Evolutionary conservation across 2,329 filamentous ascomycete species (phyloP).

Genomic region (Alternaria sp.): DNA sequence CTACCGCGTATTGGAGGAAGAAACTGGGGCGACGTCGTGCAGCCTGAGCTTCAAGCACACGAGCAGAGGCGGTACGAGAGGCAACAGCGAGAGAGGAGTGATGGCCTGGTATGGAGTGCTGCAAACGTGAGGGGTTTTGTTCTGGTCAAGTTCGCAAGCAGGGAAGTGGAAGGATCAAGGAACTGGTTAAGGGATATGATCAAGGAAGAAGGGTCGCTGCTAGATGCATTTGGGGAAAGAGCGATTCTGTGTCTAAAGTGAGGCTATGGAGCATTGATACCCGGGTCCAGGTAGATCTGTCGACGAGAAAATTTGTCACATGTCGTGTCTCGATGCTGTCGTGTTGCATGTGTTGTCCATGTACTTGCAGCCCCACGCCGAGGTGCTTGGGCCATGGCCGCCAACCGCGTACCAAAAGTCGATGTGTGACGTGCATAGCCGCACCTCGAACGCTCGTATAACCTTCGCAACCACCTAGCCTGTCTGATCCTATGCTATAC

Average conservation of each 20-base stretch:
- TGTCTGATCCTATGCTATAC: constrained; percentile 28
- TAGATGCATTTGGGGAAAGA: constrained; percentile 77
- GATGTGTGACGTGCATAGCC: constrained; percentile 28
- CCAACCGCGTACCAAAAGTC: constrained; percentile 17
- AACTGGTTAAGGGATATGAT: constrained; percentile 82
- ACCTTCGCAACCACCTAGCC: constrained; percentile 6
- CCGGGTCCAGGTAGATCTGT: neutral
- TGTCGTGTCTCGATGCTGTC: constrained; percentile 3
- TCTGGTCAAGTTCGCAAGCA: constrained; percentile 88
- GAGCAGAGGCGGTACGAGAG: constrained; percentile 62
- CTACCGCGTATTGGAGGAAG: constrained; percentile 83
- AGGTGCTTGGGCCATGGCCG: constrained; percentile 14
- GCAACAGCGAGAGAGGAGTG: constrained; percentile 63
- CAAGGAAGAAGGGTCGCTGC: constrained; percentile 74
- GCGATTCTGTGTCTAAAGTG: constrained; percentile 72
- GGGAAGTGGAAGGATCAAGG: constrained; percentile 80
- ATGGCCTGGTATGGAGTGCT: constrained; percentile 50
- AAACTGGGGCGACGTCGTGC: constrained; percentile 68
- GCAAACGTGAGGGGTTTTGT: constrained; percentile 69
- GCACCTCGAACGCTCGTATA: constrained; percentile 13
- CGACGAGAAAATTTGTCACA: neutral
- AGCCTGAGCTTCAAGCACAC: constrained; percentile 46
- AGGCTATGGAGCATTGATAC: neutral
- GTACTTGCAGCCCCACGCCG: constrained; percentile 16
- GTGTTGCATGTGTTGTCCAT: constrained; percentile 10